Percentiles rank a stretch among this genome's conserved stretches.
These are phyloP conservation scores for Boletus vermiculosoides DNA, from an alignment of 768 basidiomycete genomes.

Conservation along the genomic window DNA sequence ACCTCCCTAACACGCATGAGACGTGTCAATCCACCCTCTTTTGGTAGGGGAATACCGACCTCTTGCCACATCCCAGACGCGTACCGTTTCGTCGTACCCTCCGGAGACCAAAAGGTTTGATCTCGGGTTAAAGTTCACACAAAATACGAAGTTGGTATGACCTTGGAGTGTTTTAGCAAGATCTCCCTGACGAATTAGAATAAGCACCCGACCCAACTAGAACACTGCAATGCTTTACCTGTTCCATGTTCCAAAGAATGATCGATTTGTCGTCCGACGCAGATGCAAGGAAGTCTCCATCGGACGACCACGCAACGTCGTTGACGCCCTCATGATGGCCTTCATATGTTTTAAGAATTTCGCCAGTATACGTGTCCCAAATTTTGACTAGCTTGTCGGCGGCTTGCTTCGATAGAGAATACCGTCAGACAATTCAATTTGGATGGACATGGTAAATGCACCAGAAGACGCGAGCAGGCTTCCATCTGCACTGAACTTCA, in stretches of 20 bases:
- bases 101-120: slow-evolving; percentile 92
- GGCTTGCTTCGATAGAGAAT: slow-evolving; percentile 53
- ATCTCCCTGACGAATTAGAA: slow-evolving; percentile 41
- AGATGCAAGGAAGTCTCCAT: slow-evolving; percentile 81
- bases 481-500: slow-evolving; percentile 90
- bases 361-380: slow-evolving; percentile 73
- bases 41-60: slow-evolving; percentile 43
- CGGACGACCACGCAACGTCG: slow-evolving; percentile 85
- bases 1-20: slow-evolving; percentile 53
- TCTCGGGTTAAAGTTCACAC: slow-evolving; percentile 87
- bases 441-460: slow-evolving; percentile 39
- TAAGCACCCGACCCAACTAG: slow-evolving; percentile 1
- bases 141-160: slow-evolving; percentile 94
- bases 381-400: slow-evolving; percentile 82
- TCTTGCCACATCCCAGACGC: slow-evolving; percentile 94
- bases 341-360: slow-evolving; percentile 67
- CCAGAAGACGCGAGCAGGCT: slow-evolving; percentile 79
- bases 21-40: not conserved
- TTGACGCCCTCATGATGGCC: slow-evolving; percentile 85
- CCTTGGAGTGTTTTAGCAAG: slow-evolving; percentile 68
- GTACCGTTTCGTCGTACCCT: slow-evolving; percentile 92
- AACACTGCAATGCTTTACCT: slow-evolving; percentile 38
- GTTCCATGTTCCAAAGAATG: slow-evolving; percentile 77
- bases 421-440: slow-evolving; percentile 16
- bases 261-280: slow-evolving; percentile 93